A percentile compares a stretch with the other conserved stretches of the same genome.
These are phyloP conservation scores for Niebla homalea DNA, from an alignment of 495 filamentous ascomycete genomes.

Conservation along the genomic window DNA sequence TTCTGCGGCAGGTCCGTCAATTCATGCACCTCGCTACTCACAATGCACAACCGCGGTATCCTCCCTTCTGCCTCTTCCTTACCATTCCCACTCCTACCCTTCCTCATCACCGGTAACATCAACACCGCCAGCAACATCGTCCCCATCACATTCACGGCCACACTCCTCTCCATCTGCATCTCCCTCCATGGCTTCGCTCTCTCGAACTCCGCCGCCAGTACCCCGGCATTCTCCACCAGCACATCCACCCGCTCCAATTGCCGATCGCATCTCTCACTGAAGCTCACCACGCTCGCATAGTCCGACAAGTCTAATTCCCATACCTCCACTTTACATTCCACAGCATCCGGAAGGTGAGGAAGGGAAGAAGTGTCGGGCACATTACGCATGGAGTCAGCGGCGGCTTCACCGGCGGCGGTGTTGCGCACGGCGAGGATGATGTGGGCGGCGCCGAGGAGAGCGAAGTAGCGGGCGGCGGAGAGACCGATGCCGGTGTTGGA, in stretches of 20 bases:
- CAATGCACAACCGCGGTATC: too few species aligned
- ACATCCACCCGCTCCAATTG: slow-evolving; percentile 19
- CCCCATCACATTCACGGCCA: slow-evolving; percentile 30
- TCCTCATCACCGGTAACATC: slow-evolving; percentile 5
- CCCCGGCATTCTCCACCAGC: slow-evolving; percentile 21
- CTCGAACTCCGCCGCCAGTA: slow-evolving; percentile 7
- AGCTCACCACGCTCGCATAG: slow-evolving; percentile 31
- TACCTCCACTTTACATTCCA: slow-evolving; percentile 25
- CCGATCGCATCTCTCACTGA: slow-evolving; percentile 19
- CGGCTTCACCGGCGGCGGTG: background rate
- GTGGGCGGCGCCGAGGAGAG: slow-evolving; percentile 23
- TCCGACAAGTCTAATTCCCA: slow-evolving; percentile 38
- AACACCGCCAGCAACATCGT: slow-evolving; percentile 22
- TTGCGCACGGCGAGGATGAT: slow-evolving; percentile 32
- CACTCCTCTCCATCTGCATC: slow-evolving; percentile 17
- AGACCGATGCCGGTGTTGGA: slow-evolving; percentile 25
- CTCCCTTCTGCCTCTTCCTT: too few species aligned
- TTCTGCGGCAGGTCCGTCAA: too few species aligned
- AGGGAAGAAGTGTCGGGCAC: slow-evolving; percentile 12
- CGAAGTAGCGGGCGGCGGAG: slow-evolving; percentile 20
- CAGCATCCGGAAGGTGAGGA: background rate
- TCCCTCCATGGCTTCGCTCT: slow-evolving; percentile 10
- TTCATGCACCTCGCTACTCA: too few species aligned
- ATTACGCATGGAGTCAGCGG: slow-evolving; percentile 17
- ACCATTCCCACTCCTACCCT: too few species aligned